Evolutionary conservation across 331 rosid species (phyloP).

Genomic region (Acacia concinna): DNA sequence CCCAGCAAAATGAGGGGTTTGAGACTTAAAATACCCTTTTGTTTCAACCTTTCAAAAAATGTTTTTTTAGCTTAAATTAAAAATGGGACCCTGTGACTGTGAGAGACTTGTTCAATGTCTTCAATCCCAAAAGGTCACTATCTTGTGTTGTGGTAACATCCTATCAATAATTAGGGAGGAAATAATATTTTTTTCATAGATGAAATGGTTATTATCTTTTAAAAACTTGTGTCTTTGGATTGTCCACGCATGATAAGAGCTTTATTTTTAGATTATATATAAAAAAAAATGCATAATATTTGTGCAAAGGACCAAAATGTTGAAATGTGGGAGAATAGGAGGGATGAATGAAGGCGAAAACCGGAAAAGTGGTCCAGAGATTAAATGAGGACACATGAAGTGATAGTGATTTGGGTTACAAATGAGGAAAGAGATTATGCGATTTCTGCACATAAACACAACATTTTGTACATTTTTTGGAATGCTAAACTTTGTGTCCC

Average conservation of each 20-base stretch:
- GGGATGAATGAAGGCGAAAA: background rate
- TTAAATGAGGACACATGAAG: background rate
- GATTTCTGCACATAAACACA: constrained; percentile 25
- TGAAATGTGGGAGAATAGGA: background rate
- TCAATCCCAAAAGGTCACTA: background rate
- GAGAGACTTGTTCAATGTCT: background rate
- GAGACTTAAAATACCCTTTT: background rate
- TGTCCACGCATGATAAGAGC: background rate
- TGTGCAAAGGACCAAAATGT: background rate
- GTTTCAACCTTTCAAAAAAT: background rate
- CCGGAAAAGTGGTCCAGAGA: background rate
- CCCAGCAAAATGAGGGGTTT: background rate
- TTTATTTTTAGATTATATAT: background rate
- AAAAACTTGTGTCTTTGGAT: background rate
- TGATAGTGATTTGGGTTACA: background rate
- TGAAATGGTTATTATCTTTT: background rate
- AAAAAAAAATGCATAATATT: no score
- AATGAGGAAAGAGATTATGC: constrained; percentile 15
- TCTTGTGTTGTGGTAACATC: background rate
- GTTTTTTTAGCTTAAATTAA: background rate
- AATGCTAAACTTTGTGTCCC: background rate
- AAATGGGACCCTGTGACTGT: background rate
- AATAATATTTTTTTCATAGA: background rate
- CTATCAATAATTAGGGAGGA: background rate
- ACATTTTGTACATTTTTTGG: background rate